phyloP scores from a whole-genome alignment of 352 stramenopile species.

The Pythium apleroticum region DNA sequence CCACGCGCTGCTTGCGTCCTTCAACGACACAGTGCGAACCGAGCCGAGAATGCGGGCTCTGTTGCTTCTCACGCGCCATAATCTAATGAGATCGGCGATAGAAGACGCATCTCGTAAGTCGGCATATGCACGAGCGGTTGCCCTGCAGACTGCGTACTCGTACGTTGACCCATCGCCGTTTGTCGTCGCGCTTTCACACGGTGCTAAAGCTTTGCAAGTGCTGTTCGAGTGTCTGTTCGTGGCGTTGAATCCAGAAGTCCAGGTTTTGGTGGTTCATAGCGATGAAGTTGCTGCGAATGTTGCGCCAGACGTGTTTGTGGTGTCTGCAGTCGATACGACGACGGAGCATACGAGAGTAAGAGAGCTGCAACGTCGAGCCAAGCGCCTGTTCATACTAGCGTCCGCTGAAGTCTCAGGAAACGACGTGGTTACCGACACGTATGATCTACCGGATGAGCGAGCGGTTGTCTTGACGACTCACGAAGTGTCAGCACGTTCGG shows the following conservation, averaged over 20 bases:
- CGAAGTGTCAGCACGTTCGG: not conserved
- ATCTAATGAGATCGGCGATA: not conserved
- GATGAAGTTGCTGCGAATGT: not conserved
- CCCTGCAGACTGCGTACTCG: not conserved
- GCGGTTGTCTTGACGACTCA: not conserved
- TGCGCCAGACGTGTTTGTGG: not conserved
- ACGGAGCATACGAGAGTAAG: not conserved
- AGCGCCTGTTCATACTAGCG: not conserved
- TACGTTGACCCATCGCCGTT: not conserved
- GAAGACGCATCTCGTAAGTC: no score
- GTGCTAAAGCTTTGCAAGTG: not conserved
- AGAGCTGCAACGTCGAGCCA: not conserved
- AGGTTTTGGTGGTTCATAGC: slow-evolving; percentile 30
- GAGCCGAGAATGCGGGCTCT: not conserved
- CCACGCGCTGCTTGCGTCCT: not conserved
- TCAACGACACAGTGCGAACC: not conserved
- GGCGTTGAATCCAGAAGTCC: slow-evolving; percentile 13
- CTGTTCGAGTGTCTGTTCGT: slow-evolving; percentile 36
- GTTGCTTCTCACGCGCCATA: not conserved
- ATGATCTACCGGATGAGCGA: no score
- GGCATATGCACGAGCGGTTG: not conserved
- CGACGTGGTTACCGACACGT: no score
- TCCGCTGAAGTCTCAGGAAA: no score
- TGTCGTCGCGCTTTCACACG: not conserved
- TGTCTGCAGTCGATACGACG: not conserved